Evolutionary conservation across 2,329 filamentous ascomycete genomes (phyloP), one percentile per base, ranked within the genome.

Genomic region (Aspergillus persii): DNA sequence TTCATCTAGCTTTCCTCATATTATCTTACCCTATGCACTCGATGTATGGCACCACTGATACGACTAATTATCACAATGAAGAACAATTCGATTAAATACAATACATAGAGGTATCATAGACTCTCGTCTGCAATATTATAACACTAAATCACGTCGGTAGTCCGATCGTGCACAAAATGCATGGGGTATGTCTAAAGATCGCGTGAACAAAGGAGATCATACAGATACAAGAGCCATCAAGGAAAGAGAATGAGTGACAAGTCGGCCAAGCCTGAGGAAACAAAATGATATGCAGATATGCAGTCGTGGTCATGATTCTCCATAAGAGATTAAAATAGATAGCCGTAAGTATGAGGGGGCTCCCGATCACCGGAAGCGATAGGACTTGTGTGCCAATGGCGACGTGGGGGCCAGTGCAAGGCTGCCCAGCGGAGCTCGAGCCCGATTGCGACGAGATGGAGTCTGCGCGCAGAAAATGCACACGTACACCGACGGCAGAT

Each of bases 381-480:
- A 75, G 12, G 74, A 76, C 65, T 79, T 78, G 60, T 77, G 76
- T 30, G 76, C 76, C 48, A 79, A 63, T 23, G 76, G 76, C 18
- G 75, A 77, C 30, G 74, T 70, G 30, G 75, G 73, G 27, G 71
- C 70, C 48, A 73, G 69, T 9, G 67, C 68, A 49, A 68, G 56
- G 48, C 66, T 63, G 8, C 66, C 68, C 39, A 72, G 67, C n/a
- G 73, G 69, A 36, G 72, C 72, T 29, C 74, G 71, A 8, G 69
- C 56, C 31, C 75, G 75, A 23, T 76, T 74, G 27, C 70, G 68
- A 27, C 75, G 70, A 33, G 76, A 71, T 1, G 78, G 77, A 1
- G 77, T 80, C 55, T 75, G 75, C 4, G 76, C 78, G 65, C 82
- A 84, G 60, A 81, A 81, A 46, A 80, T 71, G 67, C 82, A 84